Conservation (phyloP, 176 grass and related monocot genomes). For the Aegilops umbellulata region DNA sequence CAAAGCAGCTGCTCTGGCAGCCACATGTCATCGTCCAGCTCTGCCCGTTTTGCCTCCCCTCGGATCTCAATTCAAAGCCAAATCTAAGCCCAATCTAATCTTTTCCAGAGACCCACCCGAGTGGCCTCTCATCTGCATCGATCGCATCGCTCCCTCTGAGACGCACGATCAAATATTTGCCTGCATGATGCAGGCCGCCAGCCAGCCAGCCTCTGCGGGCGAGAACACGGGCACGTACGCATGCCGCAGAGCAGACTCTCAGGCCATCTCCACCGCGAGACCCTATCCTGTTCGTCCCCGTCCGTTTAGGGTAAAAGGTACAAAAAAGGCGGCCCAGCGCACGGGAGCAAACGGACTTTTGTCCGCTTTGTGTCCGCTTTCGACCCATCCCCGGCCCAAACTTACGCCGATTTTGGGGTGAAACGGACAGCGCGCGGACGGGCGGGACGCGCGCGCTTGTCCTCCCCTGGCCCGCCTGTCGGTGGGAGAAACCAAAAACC, state of each 20-base stretch:
- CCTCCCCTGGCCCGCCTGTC: too few species aligned
- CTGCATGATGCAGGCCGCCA: conserved; percentile 1
- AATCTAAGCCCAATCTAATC: background rate
- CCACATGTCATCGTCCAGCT: conserved; percentile 50
- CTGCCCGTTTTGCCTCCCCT: conserved; percentile 49
- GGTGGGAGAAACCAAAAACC: too few species aligned
- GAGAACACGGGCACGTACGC: background rate
- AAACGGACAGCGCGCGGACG: too few species aligned
- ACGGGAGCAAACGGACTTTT: too few species aligned
- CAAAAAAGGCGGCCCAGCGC: too few species aligned
- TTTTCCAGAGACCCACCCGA: background rate
- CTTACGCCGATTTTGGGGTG: too few species aligned
- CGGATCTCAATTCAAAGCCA: background rate
- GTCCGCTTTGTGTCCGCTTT: too few species aligned
- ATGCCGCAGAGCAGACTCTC: background rate
- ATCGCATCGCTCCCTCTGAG: background rate
- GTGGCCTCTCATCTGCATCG: background rate
- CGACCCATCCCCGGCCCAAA: too few species aligned
- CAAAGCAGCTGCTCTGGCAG: background rate
- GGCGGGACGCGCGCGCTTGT: too few species aligned
- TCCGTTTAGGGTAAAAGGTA: too few species aligned
- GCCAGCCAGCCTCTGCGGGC: background rate
- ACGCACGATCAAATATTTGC: background rate
- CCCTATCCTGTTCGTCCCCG: too few species aligned
- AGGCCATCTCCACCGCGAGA: too few species aligned